Evolutionary conservation across 345 rosid species (phyloP), one percentile per base, ranked within the genome.

Genomic region (Populus euphratica): DNA sequence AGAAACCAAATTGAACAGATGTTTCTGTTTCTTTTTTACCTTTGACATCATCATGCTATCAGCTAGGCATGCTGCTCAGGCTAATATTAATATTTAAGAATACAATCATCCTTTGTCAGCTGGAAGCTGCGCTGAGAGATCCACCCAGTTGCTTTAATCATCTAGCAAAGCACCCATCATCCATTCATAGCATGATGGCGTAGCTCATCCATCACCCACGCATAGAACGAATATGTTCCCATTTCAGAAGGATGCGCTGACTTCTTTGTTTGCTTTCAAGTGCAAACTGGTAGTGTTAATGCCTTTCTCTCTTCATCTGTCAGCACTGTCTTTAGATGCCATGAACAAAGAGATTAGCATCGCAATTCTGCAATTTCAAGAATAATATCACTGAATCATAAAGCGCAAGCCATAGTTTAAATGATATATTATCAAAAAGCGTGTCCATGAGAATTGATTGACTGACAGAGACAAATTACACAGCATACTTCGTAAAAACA

Each of bases 51-150:
- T 6, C 6, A n/a, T 61, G 68, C 29, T 16, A 49, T 67, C 72
- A 54, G 73, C 11, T 20, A 59, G 11, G 39, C 69, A 69, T 23
- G 47, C 20, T 11, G 31, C 65, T 61, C 25, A 2, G 29, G 38
- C 43, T 62, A 59, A 6, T 27, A 61, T 59, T 29, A 35, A 11
- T 1, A 43, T 43, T 11, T 73, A 35, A 73, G n/a, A 69, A 73
- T 21, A 17, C 6, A 39, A 39, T 33, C 13, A 23, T 49, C 73
- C 20, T 35, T 65, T 13, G 14, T 67, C 69, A 68, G 41, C 43
- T 68, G 27, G 63, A 75, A 17, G 65, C 72, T 44, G 49, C 75
- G 62, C 44, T n/a, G 18, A 50, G 20, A 73, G 36, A 65, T 72
- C 64, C 71, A 27, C 50, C 49, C 29, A 39, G 47, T 29, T 27